A percentile compares a stretch with the other conserved stretches of the same genome.
Evolutionary conservation across 1,284 basidiomycete species (phyloP).

Genomic region (Ustanciosporium gigantosporum): DNA sequence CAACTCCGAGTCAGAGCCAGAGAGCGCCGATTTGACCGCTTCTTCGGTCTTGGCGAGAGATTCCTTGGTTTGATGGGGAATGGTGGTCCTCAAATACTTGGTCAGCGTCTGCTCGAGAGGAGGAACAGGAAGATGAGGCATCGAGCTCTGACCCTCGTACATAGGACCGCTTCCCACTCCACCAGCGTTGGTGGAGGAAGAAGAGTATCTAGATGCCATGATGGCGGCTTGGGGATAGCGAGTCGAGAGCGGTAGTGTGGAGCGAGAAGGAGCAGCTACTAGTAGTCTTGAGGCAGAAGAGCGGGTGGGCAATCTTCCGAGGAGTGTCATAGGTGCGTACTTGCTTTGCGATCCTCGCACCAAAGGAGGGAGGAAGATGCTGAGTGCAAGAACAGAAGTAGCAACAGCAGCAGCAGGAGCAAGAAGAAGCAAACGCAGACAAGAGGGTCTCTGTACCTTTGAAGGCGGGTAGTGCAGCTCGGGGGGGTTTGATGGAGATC

Average conservation of each 20-base stretch:
- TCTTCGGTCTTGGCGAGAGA: slow-evolving; percentile 44
- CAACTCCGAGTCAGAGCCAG: slow-evolving; percentile 74
- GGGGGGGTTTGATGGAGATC: too few relatives aligned
- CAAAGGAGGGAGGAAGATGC: too few relatives aligned
- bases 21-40: slow-evolving; percentile 65
- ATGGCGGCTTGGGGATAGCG: slow-evolving; percentile 1
- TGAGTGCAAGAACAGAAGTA: too few relatives aligned
- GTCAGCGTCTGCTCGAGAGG: slow-evolving; percentile 53
- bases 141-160: slow-evolving; percentile 50
- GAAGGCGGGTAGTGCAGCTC: too few relatives aligned
- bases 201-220: slow-evolving; percentile 32
- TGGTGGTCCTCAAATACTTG: slow-evolving; percentile 54
- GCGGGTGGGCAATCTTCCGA: not conserved
- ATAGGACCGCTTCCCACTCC: slow-evolving; percentile 40
- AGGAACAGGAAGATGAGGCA: slow-evolving; percentile 59
- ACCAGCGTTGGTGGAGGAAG: slow-evolving; percentile 23
- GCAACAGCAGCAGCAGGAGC: too few relatives aligned
- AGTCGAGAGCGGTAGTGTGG: slow-evolving; percentile 1
- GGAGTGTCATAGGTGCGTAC: not conserved
- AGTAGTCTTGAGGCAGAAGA: slow-evolving; percentile 20
- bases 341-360: too few relatives aligned
- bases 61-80: slow-evolving; percentile 45
- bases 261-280: slow-evolving; percentile 2
- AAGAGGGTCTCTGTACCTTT: too few relatives aligned
- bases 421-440: too few relatives aligned